Evolutionary conservation across 768 basidiomycete species (phyloP).

Genomic region (Mrakia gelida): DNA sequence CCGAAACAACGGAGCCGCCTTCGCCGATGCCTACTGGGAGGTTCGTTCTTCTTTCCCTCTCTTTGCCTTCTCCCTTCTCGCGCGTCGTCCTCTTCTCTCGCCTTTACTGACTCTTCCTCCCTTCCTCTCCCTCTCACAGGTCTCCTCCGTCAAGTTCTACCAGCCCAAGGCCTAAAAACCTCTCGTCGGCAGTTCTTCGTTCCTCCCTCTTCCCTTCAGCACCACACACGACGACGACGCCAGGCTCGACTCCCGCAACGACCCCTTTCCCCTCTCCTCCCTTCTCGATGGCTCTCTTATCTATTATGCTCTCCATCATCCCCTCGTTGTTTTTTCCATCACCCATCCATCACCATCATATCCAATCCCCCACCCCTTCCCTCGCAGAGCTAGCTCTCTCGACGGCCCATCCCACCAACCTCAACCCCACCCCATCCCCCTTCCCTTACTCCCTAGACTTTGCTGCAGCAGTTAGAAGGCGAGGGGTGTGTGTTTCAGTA

Average conservation of each 20-base stretch:
- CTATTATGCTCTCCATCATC: too few relatives aligned
- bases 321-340: too few relatives aligned
- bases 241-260: too few relatives aligned
- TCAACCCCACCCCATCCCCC: too few relatives aligned
- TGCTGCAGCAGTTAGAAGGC: too few relatives aligned
- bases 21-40: slow-evolving; percentile 71
- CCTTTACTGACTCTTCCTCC: background rate
- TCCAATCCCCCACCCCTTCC: too few relatives aligned
- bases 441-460: too few relatives aligned
- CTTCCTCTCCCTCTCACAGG: slow-evolving; percentile 56
- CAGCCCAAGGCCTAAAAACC: slow-evolving; percentile 43
- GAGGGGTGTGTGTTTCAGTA: too few relatives aligned
- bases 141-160: slow-evolving; percentile 69
- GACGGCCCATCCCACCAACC: too few relatives aligned
- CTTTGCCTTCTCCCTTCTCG: slow-evolving; percentile 23
- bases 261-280: background rate
- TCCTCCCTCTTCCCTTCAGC: background rate
- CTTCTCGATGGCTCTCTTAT: too few relatives aligned
- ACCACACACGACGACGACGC: background rate
- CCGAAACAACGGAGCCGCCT: slow-evolving; percentile 62
- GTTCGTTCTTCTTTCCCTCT: slow-evolving; percentile 19
- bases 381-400: too few relatives aligned
- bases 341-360: too few relatives aligned
- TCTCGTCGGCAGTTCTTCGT: background rate
- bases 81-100: background rate